Conservation (phyloP, 352 stramenopile species). For the Elongisporangium anandrum region DNA sequence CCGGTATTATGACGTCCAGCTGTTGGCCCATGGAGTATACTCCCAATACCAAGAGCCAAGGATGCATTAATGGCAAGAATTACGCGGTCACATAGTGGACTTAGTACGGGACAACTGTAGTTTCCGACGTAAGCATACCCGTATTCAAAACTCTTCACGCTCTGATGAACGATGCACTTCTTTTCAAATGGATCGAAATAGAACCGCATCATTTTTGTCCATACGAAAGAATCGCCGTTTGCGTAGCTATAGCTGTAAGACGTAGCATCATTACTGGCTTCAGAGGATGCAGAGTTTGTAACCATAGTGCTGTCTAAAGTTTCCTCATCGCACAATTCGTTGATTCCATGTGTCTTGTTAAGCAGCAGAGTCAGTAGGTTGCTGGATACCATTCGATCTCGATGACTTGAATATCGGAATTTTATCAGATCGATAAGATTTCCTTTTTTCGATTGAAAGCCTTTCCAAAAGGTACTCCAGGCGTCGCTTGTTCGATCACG, state of each 20-base stretch:
- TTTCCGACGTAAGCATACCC: constrained; percentile 53
- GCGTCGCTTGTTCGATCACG: constrained; percentile 27
- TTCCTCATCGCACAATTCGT: constrained; percentile 45
- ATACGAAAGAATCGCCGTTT: constrained; percentile 42
- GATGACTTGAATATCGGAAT: constrained; percentile 16
- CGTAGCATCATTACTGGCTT: constrained; percentile 20
- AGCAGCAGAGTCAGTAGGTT: constrained; percentile 46
- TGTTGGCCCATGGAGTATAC: constrained; percentile 29
- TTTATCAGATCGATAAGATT: constrained; percentile 43
- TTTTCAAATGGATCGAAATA: constrained; percentile 58
- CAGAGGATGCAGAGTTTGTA: constrained; percentile 7
- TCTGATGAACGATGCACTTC: constrained; percentile 48
- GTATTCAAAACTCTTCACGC: constrained; percentile 59
- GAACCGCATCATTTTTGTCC: constrained; percentile 58
- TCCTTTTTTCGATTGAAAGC: constrained; percentile 37
- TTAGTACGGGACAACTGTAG: constrained; percentile 39
- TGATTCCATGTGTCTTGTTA: constrained; percentile 39
- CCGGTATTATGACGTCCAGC: constrained; percentile 13
- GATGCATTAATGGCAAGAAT: constrained; percentile 50
- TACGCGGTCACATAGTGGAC: constrained; percentile 52
- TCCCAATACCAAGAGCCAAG: constrained; percentile 47
- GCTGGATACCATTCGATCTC: constrained; percentile 29
- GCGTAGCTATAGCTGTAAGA: constrained; percentile 39
- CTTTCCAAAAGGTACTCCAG: constrained; percentile 46
- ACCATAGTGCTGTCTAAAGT: constrained; percentile 8